phyloP scores from a whole-genome alignment of 352 stramenopile species.

The Globisporangium takayamanum region DNA sequence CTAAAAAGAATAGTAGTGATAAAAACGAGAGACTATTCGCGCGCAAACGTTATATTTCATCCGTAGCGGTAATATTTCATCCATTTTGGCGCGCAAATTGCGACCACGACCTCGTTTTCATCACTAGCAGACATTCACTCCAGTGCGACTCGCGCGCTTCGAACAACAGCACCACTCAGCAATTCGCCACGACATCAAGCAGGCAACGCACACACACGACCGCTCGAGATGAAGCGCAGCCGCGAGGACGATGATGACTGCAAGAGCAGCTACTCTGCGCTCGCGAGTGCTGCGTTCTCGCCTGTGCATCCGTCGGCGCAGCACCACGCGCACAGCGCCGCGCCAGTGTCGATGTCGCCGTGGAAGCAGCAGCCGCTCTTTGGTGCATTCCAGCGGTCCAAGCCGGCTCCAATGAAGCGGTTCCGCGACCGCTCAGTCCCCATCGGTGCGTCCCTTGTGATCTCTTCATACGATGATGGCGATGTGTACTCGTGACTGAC shows the following conservation, averaged over 20 bases:
- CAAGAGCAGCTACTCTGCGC: conserved; percentile 6
- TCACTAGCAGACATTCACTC: neutral
- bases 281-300: conserved; percentile 4
- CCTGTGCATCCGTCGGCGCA: conserved; percentile 10
- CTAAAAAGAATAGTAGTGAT: neutral
- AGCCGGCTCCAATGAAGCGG: conserved; percentile 37
- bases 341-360: conserved; percentile 34
- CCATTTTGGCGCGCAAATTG: neutral
- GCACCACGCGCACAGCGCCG: conserved; percentile 11
- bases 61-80: neutral
- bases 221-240: conserved; percentile 14
- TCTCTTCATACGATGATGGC: neutral
- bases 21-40: neutral
- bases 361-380: conserved; percentile 33
- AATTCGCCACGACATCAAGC: neutral
- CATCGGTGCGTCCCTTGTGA: conserved; percentile 31
- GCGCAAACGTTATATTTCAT: neutral
- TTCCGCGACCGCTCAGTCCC: conserved; percentile 61
- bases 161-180: neutral
- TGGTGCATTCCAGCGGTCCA: conserved; percentile 5
- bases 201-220: neutral
- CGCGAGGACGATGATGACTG: conserved; percentile 15
- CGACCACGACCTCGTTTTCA: neutral
- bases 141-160: neutral
- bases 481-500: neutral